Conservation (phyloP, 1,284 basidiomycete genomes). For the Ceratobasidium sp. region DNA sequence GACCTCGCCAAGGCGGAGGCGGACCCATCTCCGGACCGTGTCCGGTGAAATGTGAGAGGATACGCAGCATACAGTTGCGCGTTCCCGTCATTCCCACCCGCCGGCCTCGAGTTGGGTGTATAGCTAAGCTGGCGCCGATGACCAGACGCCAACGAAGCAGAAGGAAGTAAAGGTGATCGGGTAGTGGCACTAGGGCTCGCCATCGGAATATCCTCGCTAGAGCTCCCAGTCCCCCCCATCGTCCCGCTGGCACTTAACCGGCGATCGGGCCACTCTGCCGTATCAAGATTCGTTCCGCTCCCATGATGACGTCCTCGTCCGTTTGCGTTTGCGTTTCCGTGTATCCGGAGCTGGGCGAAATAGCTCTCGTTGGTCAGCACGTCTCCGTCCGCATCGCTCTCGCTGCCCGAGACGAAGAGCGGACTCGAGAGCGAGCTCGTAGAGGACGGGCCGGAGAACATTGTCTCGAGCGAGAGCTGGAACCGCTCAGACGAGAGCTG, state of each 20-base stretch:
- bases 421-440: constrained; percentile 18
- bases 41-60: constrained; percentile 37
- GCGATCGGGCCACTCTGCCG: constrained; percentile 1
- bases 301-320: constrained; percentile 1
- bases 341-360: constrained; percentile 27
- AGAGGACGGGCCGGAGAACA: constrained; percentile 29
- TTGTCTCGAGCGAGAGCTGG: constrained; percentile 26
- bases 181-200: background rate
- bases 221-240: constrained; percentile 1
- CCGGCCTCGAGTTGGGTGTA: background rate
- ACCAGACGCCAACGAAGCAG: background rate
- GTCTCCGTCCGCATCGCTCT: constrained; percentile 40
- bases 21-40: constrained; percentile 12
- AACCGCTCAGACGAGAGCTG: constrained; percentile 18
- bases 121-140: constrained; percentile 12
- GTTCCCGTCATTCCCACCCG: constrained; percentile 10
- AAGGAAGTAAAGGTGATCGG: background rate
- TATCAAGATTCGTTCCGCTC: background rate
- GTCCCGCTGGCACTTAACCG: constrained; percentile 11
- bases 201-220: constrained; percentile 29
- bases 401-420: constrained; percentile 30
- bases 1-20: too few species aligned
- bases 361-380: constrained; percentile 37
- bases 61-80: constrained; percentile 27
- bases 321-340: background rate